phyloP scores from a whole-genome alignment of 306 rosid species.

The Dalbergia cultrata region DNA sequence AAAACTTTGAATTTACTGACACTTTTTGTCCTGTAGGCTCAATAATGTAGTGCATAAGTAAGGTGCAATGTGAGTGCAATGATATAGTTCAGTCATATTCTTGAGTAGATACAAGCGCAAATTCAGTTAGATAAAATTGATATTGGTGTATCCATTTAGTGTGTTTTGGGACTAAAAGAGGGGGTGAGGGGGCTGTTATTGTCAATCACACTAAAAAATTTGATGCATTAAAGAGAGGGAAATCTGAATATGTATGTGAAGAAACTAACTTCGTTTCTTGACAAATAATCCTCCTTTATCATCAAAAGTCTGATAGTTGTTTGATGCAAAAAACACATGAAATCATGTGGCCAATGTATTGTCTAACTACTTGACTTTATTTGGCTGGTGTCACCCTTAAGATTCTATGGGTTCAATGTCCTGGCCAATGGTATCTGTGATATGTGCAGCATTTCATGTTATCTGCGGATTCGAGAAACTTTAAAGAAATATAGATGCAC shows the following conservation, averaged over 20 bases:
- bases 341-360: neutral
- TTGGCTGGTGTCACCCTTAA: neutral
- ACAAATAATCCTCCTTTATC: neutral
- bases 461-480: no score
- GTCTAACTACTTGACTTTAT: neutral
- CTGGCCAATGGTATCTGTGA: neutral
- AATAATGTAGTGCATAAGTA: neutral
- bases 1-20: neutral
- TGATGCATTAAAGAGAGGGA: neutral
- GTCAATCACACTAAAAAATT: neutral
- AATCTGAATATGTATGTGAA: neutral
- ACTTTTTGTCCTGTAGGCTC: neutral
- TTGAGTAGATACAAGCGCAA: slow-evolving; percentile 1
- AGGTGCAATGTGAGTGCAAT: neutral
- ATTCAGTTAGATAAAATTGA: slow-evolving; percentile 4
- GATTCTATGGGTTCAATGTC: neutral
- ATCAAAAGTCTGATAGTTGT: neutral
- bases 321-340: neutral
- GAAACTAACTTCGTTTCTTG: neutral
- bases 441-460: neutral
- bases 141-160: neutral
- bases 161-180: neutral
- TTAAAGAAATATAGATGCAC: neutral
- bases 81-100: neutral
- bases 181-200: neutral